phyloP scores from a whole-genome alignment of 2,329 filamentous ascomycete genomes.

The Lachnellula arida region DNA sequence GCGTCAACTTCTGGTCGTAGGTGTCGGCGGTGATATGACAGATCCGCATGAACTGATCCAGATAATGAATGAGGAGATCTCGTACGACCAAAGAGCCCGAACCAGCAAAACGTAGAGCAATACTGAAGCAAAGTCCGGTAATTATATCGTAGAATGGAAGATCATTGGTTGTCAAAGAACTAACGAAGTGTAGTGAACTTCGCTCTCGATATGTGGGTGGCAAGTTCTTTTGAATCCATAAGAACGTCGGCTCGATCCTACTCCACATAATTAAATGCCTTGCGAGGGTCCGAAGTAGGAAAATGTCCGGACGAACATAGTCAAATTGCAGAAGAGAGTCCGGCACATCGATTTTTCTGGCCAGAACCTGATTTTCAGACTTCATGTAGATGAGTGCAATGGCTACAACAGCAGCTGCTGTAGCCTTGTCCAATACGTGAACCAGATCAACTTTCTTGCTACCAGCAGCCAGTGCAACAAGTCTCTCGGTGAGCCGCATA shows the following conservation, averaged over 20 bases:
- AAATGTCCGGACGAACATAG: constrained; percentile 88
- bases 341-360: constrained; percentile 88
- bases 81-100: constrained; percentile 66
- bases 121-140: constrained; percentile 78
- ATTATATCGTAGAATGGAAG: constrained; percentile 91
- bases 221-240: constrained; percentile 73
- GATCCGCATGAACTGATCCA: constrained; percentile 82
- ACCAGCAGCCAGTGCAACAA: constrained; percentile 79
- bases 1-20: constrained; percentile 81
- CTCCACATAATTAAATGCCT: constrained; percentile 94
- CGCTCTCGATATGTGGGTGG: constrained; percentile 63
- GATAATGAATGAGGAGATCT: constrained; percentile 75
- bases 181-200: constrained; percentile 54
- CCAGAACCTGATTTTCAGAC: constrained; percentile 80
- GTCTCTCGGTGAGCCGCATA: constrained; percentile 85
- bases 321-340: constrained; percentile 89
- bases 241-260: constrained; percentile 64
- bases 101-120: constrained; percentile 70
- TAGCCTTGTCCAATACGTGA: constrained; percentile 88
- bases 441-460: constrained; percentile 89
- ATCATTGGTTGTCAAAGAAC: constrained; percentile 69
- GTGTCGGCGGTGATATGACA: constrained; percentile 50
- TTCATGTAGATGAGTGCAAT: constrained; percentile 96
- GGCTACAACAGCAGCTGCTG: constrained; percentile 87
- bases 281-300: constrained; percentile 83